These are phyloP conservation scores for Trypanosoma melophagium DNA, from an alignment of 208 protist genomes.

Conservation along the genomic window DNA sequence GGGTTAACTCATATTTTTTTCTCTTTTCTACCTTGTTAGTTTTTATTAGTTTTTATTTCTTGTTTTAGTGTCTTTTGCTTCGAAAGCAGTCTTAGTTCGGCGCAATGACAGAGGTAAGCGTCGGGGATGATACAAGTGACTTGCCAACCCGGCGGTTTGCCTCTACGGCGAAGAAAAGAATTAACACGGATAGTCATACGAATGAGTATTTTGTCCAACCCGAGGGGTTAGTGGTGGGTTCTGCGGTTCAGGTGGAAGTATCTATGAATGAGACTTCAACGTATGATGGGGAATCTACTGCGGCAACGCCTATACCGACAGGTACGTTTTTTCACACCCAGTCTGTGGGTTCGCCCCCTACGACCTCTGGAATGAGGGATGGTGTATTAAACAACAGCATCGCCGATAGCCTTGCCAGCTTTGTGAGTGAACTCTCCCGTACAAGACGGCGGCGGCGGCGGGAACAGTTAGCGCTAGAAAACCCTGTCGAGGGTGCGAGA, in stretches of 20 bases:
- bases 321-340: background rate
- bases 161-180: background rate
- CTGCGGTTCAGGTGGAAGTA: background rate
- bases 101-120: constrained; percentile 10
- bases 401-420: constrained; percentile 38
- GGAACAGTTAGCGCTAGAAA: constrained; percentile 8
- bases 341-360: background rate
- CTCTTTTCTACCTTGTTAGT: constrained; percentile 3
- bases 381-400: constrained; percentile 17
- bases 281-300: background rate
- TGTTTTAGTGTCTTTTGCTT: constrained; percentile 11
- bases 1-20: too few species aligned
- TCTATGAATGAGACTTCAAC: background rate
- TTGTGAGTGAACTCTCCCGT: constrained; percentile 30
- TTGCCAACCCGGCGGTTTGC: background rate
- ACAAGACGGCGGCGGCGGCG: constrained; percentile 34
- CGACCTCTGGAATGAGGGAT: background rate
- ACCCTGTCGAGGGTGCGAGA: constrained; percentile 10
- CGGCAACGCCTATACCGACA: background rate
- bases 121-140: background rate
- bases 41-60: constrained; percentile 9
- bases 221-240: background rate
- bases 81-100: background rate
- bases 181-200: background rate
- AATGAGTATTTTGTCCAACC: background rate